Base-by-base conservation (phyloP, 345 rosid species). In the Viola odorata region DNA sequence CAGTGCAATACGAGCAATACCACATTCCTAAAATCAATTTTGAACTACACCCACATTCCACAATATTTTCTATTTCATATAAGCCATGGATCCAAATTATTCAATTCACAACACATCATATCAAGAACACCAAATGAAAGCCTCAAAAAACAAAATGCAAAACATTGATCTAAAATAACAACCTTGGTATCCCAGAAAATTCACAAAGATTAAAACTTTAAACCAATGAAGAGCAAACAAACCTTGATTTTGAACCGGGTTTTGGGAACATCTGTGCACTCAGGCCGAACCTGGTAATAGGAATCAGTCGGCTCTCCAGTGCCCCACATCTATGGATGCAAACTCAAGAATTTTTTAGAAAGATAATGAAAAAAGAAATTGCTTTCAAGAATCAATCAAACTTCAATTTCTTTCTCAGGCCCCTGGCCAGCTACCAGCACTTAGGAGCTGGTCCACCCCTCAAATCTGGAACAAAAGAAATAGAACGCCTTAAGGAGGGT, bases 171-270 rank as follows among this genome's bases (percentile, higher is more conserved):
- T 38, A 61, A 16, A 10, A 8, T 37, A 57, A 38, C 39, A 5
- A 23, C 47, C 45, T 47, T 44, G 56, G 49, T 42, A 56, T 3
- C 9, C 11, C 8, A 1, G 3, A 52, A 53, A 44, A 7, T 12
- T 11, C 6, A 15, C 12, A 50, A 32, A 42, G 36, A 63, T 14
- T 8, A 23, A 52, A 58, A 6, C 17, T 47, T 16, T 17, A 6
- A 12, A 3, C 65, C 37, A 57, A 4, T 32, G 0, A 44, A 47
- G 55, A 53, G 16, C 40, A 45, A 3, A 63, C 82, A 53, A 61
- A 94, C 99, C 92, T 81, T 90, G 85, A 94, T 94, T 73, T 82
- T 91, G 82, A 94, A 94, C 81, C 75, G 78, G 71, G 92, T 77
- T 66, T 80, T 91, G 38, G 97, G 96, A 59, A 87, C 97, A 75